These are phyloP conservation scores for Penstemon newberryi DNA, from an alignment of 257 asterid species.

Conservation along the genomic window DNA sequence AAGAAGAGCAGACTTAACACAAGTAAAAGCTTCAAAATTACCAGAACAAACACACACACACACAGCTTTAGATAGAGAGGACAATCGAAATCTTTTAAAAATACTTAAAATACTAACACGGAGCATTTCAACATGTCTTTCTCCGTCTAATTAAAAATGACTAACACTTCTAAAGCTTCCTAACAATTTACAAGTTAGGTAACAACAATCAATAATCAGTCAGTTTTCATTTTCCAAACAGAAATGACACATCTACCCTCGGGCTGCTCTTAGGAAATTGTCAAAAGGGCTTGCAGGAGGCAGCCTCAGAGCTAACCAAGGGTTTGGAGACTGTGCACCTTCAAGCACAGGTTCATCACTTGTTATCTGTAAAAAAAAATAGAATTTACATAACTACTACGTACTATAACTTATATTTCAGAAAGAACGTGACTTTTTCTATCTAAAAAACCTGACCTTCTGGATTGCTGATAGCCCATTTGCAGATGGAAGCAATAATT, in stretches of 20 bases:
- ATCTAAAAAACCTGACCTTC: constrained; percentile 41
- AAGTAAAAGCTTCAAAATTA: too few species aligned
- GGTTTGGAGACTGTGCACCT: constrained; percentile 36
- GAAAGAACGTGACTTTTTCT: not conserved
- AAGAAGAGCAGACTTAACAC: too few species aligned
- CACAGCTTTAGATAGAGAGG: not conserved
- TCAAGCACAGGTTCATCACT: constrained; percentile 36
- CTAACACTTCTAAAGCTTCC: constrained; percentile 1
- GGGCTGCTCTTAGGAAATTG: constrained; percentile 97
- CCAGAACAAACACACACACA: not conserved
- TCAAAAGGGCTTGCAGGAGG: constrained; percentile 99
- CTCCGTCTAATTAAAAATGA: not conserved
- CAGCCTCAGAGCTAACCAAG: constrained; percentile 76
- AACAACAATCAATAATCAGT: not conserved
- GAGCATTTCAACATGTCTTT: not conserved
- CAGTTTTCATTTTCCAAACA: not conserved
- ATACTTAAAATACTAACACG: not conserved
- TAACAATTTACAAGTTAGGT: constrained; percentile 29
- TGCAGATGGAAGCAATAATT: constrained; percentile 35
- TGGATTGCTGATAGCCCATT: constrained; percentile 45
- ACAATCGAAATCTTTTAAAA: not conserved
- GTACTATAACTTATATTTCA: not conserved
- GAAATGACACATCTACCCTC: constrained; percentile 45
- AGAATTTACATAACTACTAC: not conserved
- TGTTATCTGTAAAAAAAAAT: constrained; percentile 38